These are phyloP conservation scores for Arabidopsis arenosa DNA, from an alignment of 345 rosid genomes.

Conservation along the genomic window DNA sequence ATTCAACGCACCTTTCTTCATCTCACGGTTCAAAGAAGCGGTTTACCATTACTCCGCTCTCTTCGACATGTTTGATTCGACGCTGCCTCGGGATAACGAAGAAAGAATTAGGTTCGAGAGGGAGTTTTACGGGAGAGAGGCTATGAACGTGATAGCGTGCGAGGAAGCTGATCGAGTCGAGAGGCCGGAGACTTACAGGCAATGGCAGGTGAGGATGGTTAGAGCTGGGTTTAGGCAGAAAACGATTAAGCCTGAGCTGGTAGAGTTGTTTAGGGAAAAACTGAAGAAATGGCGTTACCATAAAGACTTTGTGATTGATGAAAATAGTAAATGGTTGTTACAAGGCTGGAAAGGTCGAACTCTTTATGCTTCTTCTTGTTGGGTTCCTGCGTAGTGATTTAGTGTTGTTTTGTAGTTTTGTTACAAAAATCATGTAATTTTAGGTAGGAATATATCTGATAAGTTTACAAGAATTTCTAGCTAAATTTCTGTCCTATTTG, in stretches of 20 bases:
- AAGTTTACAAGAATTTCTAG: background rate
- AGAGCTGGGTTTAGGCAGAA: conserved; percentile 72
- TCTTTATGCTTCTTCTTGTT: conserved; percentile 58
- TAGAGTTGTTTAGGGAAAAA: conserved; percentile 47
- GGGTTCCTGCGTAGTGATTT: conserved; percentile 53
- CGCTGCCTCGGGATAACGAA: conserved; percentile 51
- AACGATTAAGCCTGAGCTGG: conserved; percentile 48
- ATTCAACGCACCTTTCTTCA: conserved; percentile 75
- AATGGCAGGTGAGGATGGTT: conserved; percentile 64
- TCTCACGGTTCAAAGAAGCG: conserved; percentile 74
- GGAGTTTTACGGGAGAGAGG: conserved; percentile 69
- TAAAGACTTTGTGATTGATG: conserved; percentile 68
- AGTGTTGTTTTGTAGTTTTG: background rate
- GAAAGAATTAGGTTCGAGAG: conserved; percentile 62
- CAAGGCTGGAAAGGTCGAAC: conserved; percentile 92
- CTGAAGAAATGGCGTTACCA: conserved; percentile 54
- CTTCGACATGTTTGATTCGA: conserved; percentile 70
- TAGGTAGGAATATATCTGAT: conserved; percentile 4
- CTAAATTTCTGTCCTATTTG: too few relatives aligned
- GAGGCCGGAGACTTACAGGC: conserved; percentile 85
- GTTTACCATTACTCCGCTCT: conserved; percentile 68
- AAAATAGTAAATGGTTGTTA: conserved; percentile 67
- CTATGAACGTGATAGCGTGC: conserved; percentile 69
- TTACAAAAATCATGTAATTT: conserved; percentile 2
- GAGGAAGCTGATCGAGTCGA: conserved; percentile 74